These are phyloP conservation scores for Fusarium mundagurra DNA, from an alignment of 2,329 filamentous ascomycete genomes.

Conservation along the genomic window DNA sequence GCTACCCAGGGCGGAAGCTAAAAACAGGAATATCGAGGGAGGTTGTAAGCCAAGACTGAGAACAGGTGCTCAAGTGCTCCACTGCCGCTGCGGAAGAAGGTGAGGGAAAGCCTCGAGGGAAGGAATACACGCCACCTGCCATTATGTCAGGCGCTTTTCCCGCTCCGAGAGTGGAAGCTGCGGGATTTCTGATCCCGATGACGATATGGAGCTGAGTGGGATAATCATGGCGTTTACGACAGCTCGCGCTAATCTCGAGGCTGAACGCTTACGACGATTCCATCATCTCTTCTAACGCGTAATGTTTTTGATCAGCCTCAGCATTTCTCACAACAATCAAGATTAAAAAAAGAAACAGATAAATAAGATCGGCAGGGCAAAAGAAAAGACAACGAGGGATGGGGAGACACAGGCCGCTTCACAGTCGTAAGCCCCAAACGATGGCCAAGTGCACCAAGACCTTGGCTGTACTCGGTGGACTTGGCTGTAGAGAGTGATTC, in stretches of 20 bases:
- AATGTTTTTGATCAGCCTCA: not conserved
- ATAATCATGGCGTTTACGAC: not conserved
- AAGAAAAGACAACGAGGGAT: not conserved
- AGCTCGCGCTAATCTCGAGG: not conserved
- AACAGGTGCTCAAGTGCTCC: not conserved
- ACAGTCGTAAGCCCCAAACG: conserved; percentile 1
- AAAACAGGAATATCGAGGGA: conserved; percentile 17
- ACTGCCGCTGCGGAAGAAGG: not conserved
- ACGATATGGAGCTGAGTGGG: not conserved
- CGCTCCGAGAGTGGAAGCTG: conserved; percentile 1
- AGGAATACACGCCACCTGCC: not conserved
- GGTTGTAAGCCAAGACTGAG: conserved; percentile 8
- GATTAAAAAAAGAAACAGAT: not conserved
- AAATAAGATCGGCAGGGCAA: not conserved
- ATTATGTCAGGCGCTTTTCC: not conserved
- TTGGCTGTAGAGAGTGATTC: not conserved
- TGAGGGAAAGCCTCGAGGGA: not conserved
- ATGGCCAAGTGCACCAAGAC: conserved; percentile 22
- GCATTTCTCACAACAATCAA: not conserved
- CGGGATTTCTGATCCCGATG: conserved; percentile 2
- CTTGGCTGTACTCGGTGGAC: conserved; percentile 6
- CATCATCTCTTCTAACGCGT: not conserved
- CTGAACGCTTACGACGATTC: not conserved
- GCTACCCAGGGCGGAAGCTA: not conserved
- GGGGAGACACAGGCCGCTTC: not conserved